Evolutionary conservation across 1,139 yeast species (phyloP).

Genomic region (Blastobotrys buckinghamii): DNA sequence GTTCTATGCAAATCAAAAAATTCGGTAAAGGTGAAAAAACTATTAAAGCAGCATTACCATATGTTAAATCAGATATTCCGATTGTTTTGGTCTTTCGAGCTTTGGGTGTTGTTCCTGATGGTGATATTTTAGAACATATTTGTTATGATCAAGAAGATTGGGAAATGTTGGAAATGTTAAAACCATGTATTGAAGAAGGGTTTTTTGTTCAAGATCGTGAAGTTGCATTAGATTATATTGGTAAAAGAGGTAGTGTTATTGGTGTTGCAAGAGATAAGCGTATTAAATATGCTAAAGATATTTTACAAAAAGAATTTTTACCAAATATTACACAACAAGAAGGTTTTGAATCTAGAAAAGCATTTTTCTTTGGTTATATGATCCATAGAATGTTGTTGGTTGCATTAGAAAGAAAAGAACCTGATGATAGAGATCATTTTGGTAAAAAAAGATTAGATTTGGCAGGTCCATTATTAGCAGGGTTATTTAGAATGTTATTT

Average conservation of each 20-base stretch:
- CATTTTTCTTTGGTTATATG: conserved; percentile 96
- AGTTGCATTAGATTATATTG: conserved; percentile 95
- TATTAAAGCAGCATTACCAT: conserved; percentile 92
- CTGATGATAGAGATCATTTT: conserved; percentile 98
- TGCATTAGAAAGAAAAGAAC: conserved; percentile 95
- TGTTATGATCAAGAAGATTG: conserved; percentile 97
- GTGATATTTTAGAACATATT: conserved; percentile 95
- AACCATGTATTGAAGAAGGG: conserved; percentile 99
- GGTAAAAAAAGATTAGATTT: conserved; percentile 97
- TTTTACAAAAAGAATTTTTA: conserved; percentile 87
- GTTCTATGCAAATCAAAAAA: conserved; percentile 89
- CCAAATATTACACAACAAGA: conserved; percentile 98
- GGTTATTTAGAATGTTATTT: conserved; percentile 88
- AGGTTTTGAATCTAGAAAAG: conserved; percentile 95
- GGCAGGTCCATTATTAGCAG: conserved; percentile 96
- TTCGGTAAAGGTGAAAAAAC: conserved; percentile 82
- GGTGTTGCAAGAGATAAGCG: conserved; percentile 98
- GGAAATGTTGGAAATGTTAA: conserved; percentile 99
- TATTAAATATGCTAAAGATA: conserved; percentile 95
- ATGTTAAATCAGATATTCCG: conserved; percentile 93
- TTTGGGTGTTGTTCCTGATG: conserved; percentile 96
- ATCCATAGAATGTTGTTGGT: conserved; percentile 89
- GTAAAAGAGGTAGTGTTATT: conserved; percentile 91
- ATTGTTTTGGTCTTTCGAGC: conserved; percentile 97
- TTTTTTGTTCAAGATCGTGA: conserved; percentile 97